These are phyloP conservation scores for Fraxinus excelsior DNA, from an alignment of 257 asterid genomes.

Conservation along the genomic window DNA sequence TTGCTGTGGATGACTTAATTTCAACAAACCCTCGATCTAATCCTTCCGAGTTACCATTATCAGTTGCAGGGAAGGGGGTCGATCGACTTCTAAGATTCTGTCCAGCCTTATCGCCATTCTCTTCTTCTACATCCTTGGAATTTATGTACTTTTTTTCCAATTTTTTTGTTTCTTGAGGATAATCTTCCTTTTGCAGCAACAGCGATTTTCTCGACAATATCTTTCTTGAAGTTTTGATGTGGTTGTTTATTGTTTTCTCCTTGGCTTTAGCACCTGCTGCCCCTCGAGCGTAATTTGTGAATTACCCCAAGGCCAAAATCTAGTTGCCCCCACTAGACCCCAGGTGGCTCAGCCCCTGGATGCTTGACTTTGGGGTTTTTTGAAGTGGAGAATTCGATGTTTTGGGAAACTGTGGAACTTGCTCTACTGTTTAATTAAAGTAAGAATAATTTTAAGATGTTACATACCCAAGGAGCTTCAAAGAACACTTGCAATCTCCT, in stretches of 20 bases:
- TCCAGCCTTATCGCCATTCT: not conserved
- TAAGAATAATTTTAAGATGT: constrained; percentile 52
- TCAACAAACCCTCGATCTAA: not conserved
- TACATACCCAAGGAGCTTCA: constrained; percentile 79
- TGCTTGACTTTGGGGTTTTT: constrained; percentile 24
- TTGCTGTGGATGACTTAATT: not conserved
- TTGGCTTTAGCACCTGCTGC: not conserved
- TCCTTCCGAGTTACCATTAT: not conserved
- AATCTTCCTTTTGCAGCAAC: not conserved
- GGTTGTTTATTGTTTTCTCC: not conserved
- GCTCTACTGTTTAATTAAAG: constrained; percentile 27
- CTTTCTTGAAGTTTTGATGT: not conserved
- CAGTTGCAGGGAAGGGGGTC: not conserved
- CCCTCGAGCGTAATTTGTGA: not conserved
- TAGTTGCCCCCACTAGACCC: not conserved
- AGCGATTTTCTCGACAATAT: not conserved
- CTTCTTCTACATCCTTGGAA: not conserved
- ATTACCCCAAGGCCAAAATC: not conserved
- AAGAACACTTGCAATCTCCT: constrained; percentile 82
- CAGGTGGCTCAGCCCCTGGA: constrained; percentile 14
- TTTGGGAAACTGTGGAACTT: constrained; percentile 6
- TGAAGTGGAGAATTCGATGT: constrained; percentile 31
- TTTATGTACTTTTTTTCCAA: not conserved
- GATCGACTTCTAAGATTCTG: not conserved
- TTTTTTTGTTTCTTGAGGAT: not conserved